Conservation (phyloP, 495 filamentous ascomycete genomes). For the Evansstolkia leycettana region DNA sequence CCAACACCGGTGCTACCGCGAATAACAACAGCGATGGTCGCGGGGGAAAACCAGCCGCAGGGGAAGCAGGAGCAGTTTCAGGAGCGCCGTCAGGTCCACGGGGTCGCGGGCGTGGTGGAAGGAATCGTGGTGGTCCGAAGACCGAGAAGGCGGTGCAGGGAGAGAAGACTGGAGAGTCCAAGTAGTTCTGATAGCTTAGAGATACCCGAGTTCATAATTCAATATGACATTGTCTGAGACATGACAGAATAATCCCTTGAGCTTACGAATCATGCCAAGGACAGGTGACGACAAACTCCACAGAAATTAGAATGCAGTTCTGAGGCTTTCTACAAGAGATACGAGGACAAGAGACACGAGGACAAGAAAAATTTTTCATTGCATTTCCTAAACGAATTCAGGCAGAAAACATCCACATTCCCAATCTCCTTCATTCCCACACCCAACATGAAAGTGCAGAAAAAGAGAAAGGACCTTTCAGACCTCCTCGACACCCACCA, state of each 20-base stretch:
- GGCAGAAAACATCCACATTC: not conserved
- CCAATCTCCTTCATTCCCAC: too few species aligned
- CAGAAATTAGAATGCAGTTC: too few species aligned
- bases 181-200: not conserved
- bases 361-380: not conserved
- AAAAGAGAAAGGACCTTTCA: conserved; percentile 42
- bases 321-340: too few species aligned
- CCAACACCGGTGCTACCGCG: conserved; percentile 2
- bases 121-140: not conserved
- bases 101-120: not conserved
- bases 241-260: too few species aligned
- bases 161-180: too few species aligned
- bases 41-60: conserved; percentile 30
- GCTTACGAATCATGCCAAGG: too few species aligned
- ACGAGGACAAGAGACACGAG: too few species aligned
- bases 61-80: conserved; percentile 31
- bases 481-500: conserved; percentile 60
- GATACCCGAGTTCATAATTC: not conserved
- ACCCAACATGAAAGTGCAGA: conserved; percentile 18
- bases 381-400: not conserved
- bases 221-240: not conserved
- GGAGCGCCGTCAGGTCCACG: not conserved
- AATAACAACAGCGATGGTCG: conserved; percentile 12
- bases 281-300: too few species aligned
- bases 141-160: not conserved